Evolutionary conservation across 352 stramenopile genomes (phyloP).

Genomic region (Globisporangium echinulatum): DNA sequence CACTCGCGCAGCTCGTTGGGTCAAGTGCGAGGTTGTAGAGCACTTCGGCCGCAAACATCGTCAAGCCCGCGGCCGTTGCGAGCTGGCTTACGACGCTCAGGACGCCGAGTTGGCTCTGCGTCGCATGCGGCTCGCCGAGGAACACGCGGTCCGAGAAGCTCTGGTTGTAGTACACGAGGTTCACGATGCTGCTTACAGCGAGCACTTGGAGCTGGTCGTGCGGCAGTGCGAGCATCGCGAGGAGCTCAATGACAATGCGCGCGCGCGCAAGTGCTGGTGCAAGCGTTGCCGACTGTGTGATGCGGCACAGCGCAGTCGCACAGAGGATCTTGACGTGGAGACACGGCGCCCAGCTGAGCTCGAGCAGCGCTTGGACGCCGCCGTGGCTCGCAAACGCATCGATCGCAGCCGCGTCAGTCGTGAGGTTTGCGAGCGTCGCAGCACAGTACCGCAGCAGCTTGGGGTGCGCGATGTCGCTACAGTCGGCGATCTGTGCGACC

Average conservation of each 20-base stretch:
- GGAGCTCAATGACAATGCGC: slow-evolving; percentile 51
- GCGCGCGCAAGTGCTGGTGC: slow-evolving; percentile 31
- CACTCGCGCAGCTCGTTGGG: slow-evolving; percentile 40
- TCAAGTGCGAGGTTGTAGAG: slow-evolving; percentile 73
- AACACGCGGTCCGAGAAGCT: slow-evolving; percentile 68
- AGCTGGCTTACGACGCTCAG: slow-evolving; percentile 61
- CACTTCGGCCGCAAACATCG: slow-evolving; percentile 52
- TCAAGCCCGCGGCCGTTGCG: slow-evolving; percentile 22
- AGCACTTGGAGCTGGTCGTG: slow-evolving; percentile 51
- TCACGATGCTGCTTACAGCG: slow-evolving; percentile 57
- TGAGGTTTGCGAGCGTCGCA: slow-evolving; percentile 60
- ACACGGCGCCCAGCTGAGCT: slow-evolving; percentile 60
- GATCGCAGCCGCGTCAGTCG: slow-evolving; percentile 25
- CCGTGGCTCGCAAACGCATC: slow-evolving; percentile 51
- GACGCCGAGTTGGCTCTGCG: slow-evolving; percentile 60
- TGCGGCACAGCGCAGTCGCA: slow-evolving; percentile 49
- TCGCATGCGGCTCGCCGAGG: slow-evolving; percentile 57
- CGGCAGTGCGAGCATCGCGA: slow-evolving; percentile 58
- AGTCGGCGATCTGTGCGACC: slow-evolving; percentile 61
- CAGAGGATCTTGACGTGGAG: slow-evolving; percentile 68
- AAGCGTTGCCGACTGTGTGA: slow-evolving; percentile 32
- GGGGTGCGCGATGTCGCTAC: slow-evolving; percentile 56
- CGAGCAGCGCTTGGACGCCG: slow-evolving; percentile 53
- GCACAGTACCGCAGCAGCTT: slow-evolving; percentile 54
- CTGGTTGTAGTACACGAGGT: slow-evolving; percentile 62